Conservation (phyloP, 2,329 filamentous ascomycete species). For the Purpureocillium takamizusanense region DNA sequence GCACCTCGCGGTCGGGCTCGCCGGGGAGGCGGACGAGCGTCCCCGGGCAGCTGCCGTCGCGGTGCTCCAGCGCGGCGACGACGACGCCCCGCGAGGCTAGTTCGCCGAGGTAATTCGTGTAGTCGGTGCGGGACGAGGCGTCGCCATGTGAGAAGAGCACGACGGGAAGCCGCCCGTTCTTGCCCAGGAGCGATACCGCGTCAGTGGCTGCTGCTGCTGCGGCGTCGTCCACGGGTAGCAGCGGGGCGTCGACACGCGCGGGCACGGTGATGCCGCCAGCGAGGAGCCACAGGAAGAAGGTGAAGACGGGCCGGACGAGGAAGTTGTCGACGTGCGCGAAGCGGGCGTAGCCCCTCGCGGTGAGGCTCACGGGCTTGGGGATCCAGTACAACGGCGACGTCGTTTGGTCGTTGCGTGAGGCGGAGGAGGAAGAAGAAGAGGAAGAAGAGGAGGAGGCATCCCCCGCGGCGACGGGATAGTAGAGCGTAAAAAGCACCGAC, state of each 20-base stretch:
- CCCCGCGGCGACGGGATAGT: conserved; percentile 30
- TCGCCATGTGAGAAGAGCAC: conserved; percentile 44
- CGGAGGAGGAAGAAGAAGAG: too few species aligned
- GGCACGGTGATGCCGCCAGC: conserved; percentile 37
- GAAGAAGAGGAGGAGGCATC: background rate
- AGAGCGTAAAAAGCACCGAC: conserved; percentile 39
- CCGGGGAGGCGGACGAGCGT: conserved; percentile 25
- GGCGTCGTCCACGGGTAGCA: conserved; percentile 20
- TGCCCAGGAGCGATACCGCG: too few species aligned
- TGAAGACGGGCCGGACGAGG: conserved; percentile 31
- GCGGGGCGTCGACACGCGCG: conserved; percentile 35
- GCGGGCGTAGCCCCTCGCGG: conserved; percentile 36
- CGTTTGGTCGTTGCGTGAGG: too few species aligned
- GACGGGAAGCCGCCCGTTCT: conserved; percentile 26
- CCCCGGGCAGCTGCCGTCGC: conserved; percentile 41
- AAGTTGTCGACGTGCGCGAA: conserved; percentile 34
- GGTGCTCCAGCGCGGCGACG: conserved; percentile 41
- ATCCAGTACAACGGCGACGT: conserved; percentile 23
- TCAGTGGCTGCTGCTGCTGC: background rate
- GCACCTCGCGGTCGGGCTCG: conserved; percentile 16
- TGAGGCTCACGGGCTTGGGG: conserved; percentile 31
- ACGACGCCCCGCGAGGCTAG: conserved; percentile 39
- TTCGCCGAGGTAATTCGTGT: conserved; percentile 41
- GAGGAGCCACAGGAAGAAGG: conserved; percentile 29
- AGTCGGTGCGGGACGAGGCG: conserved; percentile 40